Conservation (phyloP, 106 monocot genomes). For the Posidonia australis region DNA sequence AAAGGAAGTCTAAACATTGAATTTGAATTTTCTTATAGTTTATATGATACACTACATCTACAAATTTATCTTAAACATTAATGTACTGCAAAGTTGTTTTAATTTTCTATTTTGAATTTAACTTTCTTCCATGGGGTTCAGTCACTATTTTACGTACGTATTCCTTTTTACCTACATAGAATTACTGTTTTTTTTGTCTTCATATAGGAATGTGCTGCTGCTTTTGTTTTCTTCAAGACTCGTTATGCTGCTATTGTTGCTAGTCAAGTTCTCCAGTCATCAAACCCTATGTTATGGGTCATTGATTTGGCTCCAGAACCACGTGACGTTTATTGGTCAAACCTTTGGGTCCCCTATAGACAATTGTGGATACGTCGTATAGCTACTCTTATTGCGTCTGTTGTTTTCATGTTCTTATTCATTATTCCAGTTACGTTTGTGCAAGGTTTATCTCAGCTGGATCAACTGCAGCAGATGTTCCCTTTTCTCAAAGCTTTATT, state of each 20-base stretch:
- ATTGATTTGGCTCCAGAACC: conserved; percentile 82
- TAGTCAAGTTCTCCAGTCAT: conserved; percentile 75
- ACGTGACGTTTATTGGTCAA: conserved; percentile 92
- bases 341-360: conserved; percentile 81
- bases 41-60: too few species aligned
- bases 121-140: too few species aligned
- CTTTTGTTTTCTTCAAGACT: conserved; percentile 89
- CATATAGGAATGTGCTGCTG: conserved; percentile 71
- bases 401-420: conserved; percentile 79
- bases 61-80: too few species aligned
- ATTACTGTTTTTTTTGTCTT: not conserved
- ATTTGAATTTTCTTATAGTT: too few species aligned
- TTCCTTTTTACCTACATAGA: too few species aligned
- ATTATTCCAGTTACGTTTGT: conserved; percentile 78
- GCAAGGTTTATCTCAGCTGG: conserved; percentile 80
- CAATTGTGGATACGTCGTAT: conserved; percentile 86
- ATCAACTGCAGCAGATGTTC: conserved; percentile 52
- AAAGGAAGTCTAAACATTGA: too few species aligned
- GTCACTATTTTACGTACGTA: too few species aligned
- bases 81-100: too few species aligned
- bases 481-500: conserved; percentile 70
- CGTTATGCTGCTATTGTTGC: conserved; percentile 75
- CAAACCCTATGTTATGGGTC: conserved; percentile 92
- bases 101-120: too few species aligned
- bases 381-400: conserved; percentile 48